Evolutionary conservation across 2,329 filamentous ascomycete species (phyloP).

Genomic region (Domatiomyces globalis): DNA sequence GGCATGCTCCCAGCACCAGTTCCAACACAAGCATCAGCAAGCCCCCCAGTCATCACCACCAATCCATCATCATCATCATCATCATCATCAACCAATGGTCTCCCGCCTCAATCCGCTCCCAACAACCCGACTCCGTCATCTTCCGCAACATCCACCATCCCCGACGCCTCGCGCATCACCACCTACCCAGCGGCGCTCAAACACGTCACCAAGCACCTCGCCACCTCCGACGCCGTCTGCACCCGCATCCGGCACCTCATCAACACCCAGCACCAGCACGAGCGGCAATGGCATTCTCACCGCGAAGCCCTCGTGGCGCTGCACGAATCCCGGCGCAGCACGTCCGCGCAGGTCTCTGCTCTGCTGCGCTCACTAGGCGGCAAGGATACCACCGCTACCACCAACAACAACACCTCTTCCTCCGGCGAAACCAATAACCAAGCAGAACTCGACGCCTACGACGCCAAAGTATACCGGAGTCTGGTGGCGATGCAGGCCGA

Average conservation of each 20-base stretch:
- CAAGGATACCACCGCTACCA: constrained; percentile 3
- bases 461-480: constrained; percentile 48
- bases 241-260: constrained; percentile 43
- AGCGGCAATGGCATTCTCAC: constrained; percentile 46
- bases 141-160: not conserved
- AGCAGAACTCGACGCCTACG: constrained; percentile 44
- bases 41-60: constrained; percentile 1
- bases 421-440: constrained; percentile 30
- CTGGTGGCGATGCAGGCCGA: constrained; percentile 45
- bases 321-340: constrained; percentile 38
- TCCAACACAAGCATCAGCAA: not conserved
- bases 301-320: constrained; percentile 38
- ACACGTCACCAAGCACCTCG: constrained; percentile 37
- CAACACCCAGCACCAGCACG: constrained; percentile 47
- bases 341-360: constrained; percentile 40
- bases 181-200: constrained; percentile 38
- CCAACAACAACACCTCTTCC: constrained; percentile 19
- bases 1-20: constrained; percentile 5
- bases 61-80: constrained; percentile 2
- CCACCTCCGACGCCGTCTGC: constrained; percentile 31
- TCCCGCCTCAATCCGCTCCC: not conserved
- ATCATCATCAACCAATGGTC: not conserved
- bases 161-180: constrained; percentile 35
- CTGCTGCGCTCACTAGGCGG: constrained; percentile 30
- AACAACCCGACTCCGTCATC: not conserved